These are phyloP conservation scores for Oropetium thomaeum DNA, from an alignment of 176 grass and related monocot species.

Conservation along the genomic window DNA sequence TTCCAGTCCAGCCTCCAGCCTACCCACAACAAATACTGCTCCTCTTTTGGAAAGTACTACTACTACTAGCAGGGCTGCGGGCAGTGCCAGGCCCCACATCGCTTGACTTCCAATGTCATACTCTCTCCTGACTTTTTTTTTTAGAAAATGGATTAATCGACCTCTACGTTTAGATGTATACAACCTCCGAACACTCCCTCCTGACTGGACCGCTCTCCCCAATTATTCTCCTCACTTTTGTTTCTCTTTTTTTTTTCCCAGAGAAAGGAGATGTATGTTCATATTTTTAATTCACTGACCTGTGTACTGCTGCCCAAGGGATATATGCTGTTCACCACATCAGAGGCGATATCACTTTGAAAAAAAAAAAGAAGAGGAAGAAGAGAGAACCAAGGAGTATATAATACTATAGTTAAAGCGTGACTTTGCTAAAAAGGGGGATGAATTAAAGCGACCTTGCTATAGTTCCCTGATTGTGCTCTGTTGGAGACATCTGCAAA, in stretches of 20 bases:
- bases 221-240: neutral
- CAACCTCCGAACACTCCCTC: no score
- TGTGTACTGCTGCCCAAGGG: neutral
- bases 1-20: conserved; percentile 28
- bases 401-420: neutral
- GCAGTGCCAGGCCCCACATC: neutral
- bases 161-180: no score
- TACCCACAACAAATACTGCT: neutral
- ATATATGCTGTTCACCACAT: conserved; percentile 7
- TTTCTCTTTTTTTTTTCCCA: neutral
- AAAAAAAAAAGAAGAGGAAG: no score
- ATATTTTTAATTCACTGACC: neutral
- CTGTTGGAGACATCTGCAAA: neutral
- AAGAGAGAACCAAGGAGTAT: neutral
- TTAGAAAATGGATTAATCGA: no score
- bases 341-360: no score
- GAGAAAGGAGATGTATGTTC: neutral
- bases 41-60: conserved; percentile 13
- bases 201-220: conserved; percentile 8
- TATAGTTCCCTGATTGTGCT: neutral
- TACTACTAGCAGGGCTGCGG: no score
- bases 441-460: neutral
- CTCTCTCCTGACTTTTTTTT: no score
- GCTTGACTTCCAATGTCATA: neutral
- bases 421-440: conserved; percentile 4